These are phyloP conservation scores for Serendipita sp. DNA, from an alignment of 768 basidiomycete species.

Conservation along the genomic window DNA sequence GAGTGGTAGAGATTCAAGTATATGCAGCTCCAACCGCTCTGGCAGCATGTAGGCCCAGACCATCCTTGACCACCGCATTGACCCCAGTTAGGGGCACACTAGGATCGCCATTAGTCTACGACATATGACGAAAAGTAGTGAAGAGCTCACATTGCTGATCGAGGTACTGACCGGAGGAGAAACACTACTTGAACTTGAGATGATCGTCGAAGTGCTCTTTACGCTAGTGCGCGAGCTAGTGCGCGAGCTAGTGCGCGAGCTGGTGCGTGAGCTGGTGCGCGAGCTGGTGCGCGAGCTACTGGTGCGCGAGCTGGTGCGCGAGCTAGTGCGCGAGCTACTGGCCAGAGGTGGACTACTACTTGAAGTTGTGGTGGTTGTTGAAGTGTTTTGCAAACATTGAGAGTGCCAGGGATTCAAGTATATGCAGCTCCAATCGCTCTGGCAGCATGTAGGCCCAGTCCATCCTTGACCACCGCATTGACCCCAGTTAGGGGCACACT, in stretches of 20 bases:
- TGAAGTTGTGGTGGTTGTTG: too few species aligned
- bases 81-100: neutral
- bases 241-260: too few species aligned
- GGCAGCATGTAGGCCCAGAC: slow-evolving; percentile 2
- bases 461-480: slow-evolving; percentile 9
- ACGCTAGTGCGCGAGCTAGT: too few species aligned
- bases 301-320: too few species aligned
- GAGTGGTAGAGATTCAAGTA: neutral
- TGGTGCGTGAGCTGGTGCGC: too few species aligned
- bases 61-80: slow-evolving; percentile 8
- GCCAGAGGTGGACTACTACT: too few species aligned
- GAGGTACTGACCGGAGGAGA: too few species aligned
- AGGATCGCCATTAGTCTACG: neutral
- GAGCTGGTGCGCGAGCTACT: too few species aligned
- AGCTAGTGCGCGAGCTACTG: too few species aligned
- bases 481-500: neutral
- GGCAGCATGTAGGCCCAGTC: slow-evolving; percentile 9
- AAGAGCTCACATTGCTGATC: too few species aligned
- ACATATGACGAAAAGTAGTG: neutral
- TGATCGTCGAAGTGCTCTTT: too few species aligned
- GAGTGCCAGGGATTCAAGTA: neutral
- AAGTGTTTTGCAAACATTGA: neutral
- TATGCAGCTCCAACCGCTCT: slow-evolving; percentile 1
- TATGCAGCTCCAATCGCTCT: slow-evolving; percentile 7
- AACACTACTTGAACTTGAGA: too few species aligned